Evolutionary conservation across 768 basidiomycete species (phyloP), one percentile per base, ranked within the genome.

Genomic region (Calocybe cyanea): DNA sequence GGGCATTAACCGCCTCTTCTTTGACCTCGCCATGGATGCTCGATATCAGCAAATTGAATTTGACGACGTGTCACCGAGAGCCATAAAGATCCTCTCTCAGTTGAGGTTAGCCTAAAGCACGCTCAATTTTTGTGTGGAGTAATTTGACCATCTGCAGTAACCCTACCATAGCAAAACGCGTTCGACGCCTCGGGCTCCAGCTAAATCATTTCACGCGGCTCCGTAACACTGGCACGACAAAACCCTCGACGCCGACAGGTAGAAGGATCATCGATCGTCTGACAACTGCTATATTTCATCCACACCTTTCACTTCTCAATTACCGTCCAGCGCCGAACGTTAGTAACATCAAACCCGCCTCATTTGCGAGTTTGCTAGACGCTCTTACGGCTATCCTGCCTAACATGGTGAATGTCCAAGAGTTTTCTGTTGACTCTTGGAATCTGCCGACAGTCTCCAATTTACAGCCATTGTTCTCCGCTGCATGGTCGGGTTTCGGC

Each of bases 401-500:
- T 17, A 47, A 50, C 11, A 56, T 75, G 48, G 49, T 50, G 6
- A 65, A 63, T 38, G 50, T 72, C 45, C 55, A 54, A 15, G 52
- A 61, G 1, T 66, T 75, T 28, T 60, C 63, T n/a, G 58, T 74
- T n/a, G 66, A 69, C 40, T 64, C 67, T 4, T 72, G 69, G 70
- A 64, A 71, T 39, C 44, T 65, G 13, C 60, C 63, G 14, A 54
- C 59, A 3, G 51, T 50, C 3, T 57, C 65, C 43, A 55, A 69
- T 40, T 46, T 70, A 11, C 48, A 58, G 13, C 41, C 55, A 1
- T 63, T 73, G 31, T 66, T 70, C 48, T 45, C 58, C 2, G 50
- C 62, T 13, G 71, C 70, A 3, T 76, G 72, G 72, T 45, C 55
- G 1, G 57, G 65, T 9, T 72, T 74, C 52, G 72, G 72, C 10